Percentiles rank a stretch among this genome's conserved stretches.
Conservation (phyloP, 768 basidiomycete genomes). For the Boletus huronensis region DNA sequence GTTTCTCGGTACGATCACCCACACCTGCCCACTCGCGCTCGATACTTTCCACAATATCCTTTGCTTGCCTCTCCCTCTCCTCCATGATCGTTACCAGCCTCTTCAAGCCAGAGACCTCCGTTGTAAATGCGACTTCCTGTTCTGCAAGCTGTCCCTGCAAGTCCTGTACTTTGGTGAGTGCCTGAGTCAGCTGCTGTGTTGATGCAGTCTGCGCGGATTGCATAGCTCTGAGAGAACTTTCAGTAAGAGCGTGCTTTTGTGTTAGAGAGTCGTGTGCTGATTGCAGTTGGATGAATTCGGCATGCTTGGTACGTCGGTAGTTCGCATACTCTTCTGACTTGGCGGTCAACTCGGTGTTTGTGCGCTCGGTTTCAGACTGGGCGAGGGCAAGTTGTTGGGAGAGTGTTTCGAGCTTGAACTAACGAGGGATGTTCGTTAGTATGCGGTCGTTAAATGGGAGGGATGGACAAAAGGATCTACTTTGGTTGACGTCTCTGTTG, state of each 20-base stretch:
- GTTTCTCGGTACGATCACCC: conserved; percentile 62
- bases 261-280: conserved; percentile 69
- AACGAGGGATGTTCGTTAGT: background rate
- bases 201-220: conserved; percentile 71
- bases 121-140: conserved; percentile 78
- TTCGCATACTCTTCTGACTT: conserved; percentile 83
- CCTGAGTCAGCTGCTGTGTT: conserved; percentile 71
- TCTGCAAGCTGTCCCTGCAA: conserved; percentile 78
- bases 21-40: conserved; percentile 81
- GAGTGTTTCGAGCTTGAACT: conserved; percentile 87
- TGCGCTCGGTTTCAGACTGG: conserved; percentile 71
- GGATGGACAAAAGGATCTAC: conserved; percentile 34
- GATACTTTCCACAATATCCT: conserved; percentile 75
- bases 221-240: conserved; percentile 67
- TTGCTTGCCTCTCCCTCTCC: conserved; percentile 80
- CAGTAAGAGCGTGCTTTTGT: conserved; percentile 62
- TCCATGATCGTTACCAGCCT: conserved; percentile 84
- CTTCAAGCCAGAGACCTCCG: conserved; percentile 69
- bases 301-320: conserved; percentile 77
- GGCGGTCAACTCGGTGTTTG: conserved; percentile 59
- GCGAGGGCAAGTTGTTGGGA: conserved; percentile 78
- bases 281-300: conserved; percentile 73
- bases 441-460: background rate
- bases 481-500: conserved; percentile 73
- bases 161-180: conserved; percentile 70